These are phyloP conservation scores for Candida montana DNA, from an alignment of 805 yeast species.

Conservation along the genomic window DNA sequence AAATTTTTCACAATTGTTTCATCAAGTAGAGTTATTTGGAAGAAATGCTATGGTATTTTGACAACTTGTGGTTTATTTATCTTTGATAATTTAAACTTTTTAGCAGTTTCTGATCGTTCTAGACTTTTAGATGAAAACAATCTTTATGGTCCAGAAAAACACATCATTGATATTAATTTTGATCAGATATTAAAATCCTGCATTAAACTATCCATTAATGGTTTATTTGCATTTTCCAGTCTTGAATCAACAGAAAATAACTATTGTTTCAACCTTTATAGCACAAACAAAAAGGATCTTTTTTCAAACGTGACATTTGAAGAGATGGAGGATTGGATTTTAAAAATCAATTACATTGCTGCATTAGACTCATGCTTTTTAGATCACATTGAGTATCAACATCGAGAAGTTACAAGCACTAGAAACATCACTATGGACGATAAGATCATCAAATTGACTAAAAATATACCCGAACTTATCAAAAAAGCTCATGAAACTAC, in stretches of 20 bases:
- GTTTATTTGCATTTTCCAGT: constrained; percentile 34
- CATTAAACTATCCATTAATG: constrained; percentile 31
- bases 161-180: constrained; percentile 27
- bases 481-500: constrained; percentile 34
- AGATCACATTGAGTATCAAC: constrained; percentile 11
- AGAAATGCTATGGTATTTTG: constrained; percentile 39
- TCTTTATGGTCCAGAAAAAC: constrained; percentile 21
- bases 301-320: constrained; percentile 38
- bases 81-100: constrained; percentile 35
- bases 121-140: constrained; percentile 19
- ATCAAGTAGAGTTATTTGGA: constrained; percentile 33
- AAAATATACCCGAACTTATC: constrained; percentile 30
- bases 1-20: constrained; percentile 29
- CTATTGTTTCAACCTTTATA: constrained; percentile 34
- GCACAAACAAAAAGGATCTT: constrained; percentile 33
- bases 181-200: constrained; percentile 24
- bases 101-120: constrained; percentile 26
- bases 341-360: constrained; percentile 46
- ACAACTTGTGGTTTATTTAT: constrained; percentile 46
- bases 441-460: constrained; percentile 30
- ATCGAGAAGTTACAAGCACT: constrained; percentile 23
- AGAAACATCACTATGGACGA: constrained; percentile 26
- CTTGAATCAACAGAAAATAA: constrained; percentile 9
- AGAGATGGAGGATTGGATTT: constrained; percentile 57
- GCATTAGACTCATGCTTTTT: constrained; percentile 37